Conservation (phyloP, 1,139 yeast genomes). For the Groenewaldozyma sp. region DNA sequence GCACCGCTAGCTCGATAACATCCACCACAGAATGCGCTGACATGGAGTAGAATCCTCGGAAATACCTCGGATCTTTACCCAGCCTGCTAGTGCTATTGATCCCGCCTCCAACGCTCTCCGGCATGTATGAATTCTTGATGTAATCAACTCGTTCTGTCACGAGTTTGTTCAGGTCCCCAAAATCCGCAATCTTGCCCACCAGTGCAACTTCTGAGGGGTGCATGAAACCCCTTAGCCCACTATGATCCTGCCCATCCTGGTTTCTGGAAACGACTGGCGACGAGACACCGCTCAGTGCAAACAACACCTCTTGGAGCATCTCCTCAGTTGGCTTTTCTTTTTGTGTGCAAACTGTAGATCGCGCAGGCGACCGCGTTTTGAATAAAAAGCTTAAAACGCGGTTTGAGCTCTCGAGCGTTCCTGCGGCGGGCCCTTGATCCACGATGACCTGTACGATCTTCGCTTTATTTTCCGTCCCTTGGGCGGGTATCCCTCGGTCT, state of each 20-base stretch:
- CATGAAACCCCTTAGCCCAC: slow-evolving; percentile 5
- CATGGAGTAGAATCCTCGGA: slow-evolving; percentile 16
- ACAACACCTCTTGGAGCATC: neutral
- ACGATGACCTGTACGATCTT: too few relatives aligned
- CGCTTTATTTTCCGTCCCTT: too few relatives aligned
- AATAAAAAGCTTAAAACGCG: too few relatives aligned
- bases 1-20: slow-evolving; percentile 11
- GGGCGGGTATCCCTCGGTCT: too few relatives aligned
- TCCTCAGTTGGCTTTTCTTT: too few relatives aligned
- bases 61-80: slow-evolving; percentile 1
- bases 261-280: neutral
- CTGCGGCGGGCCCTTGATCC: too few relatives aligned
- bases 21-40: slow-evolving; percentile 17
- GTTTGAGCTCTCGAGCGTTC: too few relatives aligned
- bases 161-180: slow-evolving; percentile 15
- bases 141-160: slow-evolving; percentile 10
- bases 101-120: slow-evolving; percentile 2
- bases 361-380: too few relatives aligned
- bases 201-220: slow-evolving; percentile 17
- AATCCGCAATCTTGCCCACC: slow-evolving; percentile 14
- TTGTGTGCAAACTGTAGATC: too few relatives aligned
- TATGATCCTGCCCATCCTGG: slow-evolving; percentile 1
- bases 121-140: slow-evolving; percentile 12
- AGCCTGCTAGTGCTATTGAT: slow-evolving; percentile 4
- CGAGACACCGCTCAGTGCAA: neutral